A percentile compares a stretch with the other conserved stretches of the same genome.
phyloP scores from a whole-genome alignment of 2,329 filamentous ascomycete species.

The Epichloe festucae region DNA sequence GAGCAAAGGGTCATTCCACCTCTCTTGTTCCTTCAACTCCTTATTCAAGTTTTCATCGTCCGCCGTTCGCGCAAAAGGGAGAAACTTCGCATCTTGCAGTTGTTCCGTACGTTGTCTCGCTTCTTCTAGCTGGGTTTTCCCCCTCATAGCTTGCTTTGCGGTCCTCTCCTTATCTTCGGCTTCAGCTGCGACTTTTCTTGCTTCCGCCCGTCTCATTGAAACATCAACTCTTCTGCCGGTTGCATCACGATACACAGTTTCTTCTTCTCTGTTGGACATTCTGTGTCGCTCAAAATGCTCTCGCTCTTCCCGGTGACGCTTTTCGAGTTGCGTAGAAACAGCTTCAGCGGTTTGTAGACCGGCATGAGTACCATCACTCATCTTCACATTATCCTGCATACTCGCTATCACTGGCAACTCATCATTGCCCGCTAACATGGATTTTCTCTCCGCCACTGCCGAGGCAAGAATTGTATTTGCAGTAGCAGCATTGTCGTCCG shows the following conservation, averaged over 20 bases:
- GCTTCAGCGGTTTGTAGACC: conserved; percentile 76
- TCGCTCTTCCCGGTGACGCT: conserved; percentile 53
- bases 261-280: conserved; percentile 41
- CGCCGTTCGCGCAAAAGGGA: conserved; percentile 66
- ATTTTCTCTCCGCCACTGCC: conserved; percentile 53
- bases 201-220: conserved; percentile 78
- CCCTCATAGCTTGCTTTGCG: conserved; percentile 61
- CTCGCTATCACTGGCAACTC: conserved; percentile 34
- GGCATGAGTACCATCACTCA: conserved; percentile 79
- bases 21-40: conserved; percentile 59
- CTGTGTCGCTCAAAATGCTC: conserved; percentile 32
- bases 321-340: conserved; percentile 55
- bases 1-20: conserved; percentile 93
- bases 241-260: conserved; percentile 92
- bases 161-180: conserved; percentile 60
- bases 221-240: conserved; percentile 91
- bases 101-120: conserved; percentile 51
- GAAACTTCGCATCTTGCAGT: conserved; percentile 67
- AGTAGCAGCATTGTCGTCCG: conserved; percentile 36
- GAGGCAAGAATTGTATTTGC: conserved; percentile 67
- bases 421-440: conserved; percentile 33
- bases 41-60: conserved; percentile 81
- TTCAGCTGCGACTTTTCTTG: conserved; percentile 49
- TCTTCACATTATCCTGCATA: conserved; percentile 43
- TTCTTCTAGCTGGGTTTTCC: conserved; percentile 70